Evolutionary conservation across 139 green algal genomes (phyloP).

Genomic region (Monoraphidium neglectum): DNA sequence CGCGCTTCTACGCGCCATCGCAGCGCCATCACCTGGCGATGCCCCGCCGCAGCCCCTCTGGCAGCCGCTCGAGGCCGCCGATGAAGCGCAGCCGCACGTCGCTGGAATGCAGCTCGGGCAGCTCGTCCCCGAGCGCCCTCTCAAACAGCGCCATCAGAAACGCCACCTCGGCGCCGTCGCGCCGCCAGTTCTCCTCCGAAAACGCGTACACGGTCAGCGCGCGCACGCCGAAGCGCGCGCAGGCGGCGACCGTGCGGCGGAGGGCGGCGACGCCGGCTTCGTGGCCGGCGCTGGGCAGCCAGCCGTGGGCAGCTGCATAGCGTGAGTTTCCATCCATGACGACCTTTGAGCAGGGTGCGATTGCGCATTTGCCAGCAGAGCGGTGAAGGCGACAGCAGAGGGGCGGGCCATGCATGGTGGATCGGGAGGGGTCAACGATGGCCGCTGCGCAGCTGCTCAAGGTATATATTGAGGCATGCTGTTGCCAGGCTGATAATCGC

Average conservation of each 20-base stretch:
- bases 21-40: slow-evolving; percentile 35
- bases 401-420: not conserved
- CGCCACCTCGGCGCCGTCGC: slow-evolving; percentile 54
- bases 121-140: slow-evolving; percentile 33
- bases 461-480: not conserved
- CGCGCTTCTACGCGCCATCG: too few species aligned
- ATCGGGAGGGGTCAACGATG: not conserved
- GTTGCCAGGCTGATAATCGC: not conserved
- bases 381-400: not conserved
- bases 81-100: slow-evolving; percentile 67
- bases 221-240: slow-evolving; percentile 46
- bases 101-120: slow-evolving; percentile 37
- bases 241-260: slow-evolving; percentile 43
- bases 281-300: slow-evolving; percentile 45
- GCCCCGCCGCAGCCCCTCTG: slow-evolving; percentile 38
- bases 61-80: slow-evolving; percentile 52
- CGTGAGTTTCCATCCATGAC: slow-evolving; percentile 83
- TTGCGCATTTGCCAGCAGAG: not conserved
- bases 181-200: slow-evolving; percentile 79
- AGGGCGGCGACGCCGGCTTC: slow-evolving; percentile 55
- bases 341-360: slow-evolving; percentile 8
- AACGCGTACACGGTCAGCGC: slow-evolving; percentile 79
- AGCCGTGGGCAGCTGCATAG: slow-evolving; percentile 47
- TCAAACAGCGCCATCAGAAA: slow-evolving; percentile 73
- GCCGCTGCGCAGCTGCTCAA: not conserved